phyloP scores from a whole-genome alignment of 441 rosid genomes.

The Euphorbia corollata region DNA sequence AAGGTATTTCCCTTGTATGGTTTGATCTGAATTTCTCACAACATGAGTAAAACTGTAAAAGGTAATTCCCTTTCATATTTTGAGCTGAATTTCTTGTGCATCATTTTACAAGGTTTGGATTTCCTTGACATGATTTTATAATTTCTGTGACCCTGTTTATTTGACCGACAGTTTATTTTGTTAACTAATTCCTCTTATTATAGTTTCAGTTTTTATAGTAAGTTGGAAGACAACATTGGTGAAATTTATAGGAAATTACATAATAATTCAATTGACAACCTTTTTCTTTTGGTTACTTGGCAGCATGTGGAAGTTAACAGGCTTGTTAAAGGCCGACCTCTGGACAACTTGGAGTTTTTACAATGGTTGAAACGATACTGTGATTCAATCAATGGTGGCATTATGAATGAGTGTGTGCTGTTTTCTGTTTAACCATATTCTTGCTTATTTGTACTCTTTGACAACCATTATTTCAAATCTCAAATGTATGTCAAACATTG shows the following conservation, averaged over 20 bases:
- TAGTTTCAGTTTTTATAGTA: not conserved
- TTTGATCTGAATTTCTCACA: not conserved
- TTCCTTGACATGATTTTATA: not conserved
- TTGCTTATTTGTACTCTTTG: not conserved
- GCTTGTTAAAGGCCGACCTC: constrained; percentile 86
- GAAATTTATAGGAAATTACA: too few species aligned
- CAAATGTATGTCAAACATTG: constrained; percentile 2
- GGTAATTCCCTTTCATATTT: not conserved
- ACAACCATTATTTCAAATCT: not conserved
- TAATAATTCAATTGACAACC: constrained; percentile 6
- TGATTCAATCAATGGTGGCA: constrained; percentile 95
- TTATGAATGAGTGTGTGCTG: constrained; percentile 72
- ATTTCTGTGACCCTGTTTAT: not conserved
- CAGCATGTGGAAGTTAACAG: constrained; percentile 91
- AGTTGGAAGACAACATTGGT: not conserved
- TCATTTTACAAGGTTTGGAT: constrained; percentile 9
- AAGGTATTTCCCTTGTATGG: constrained; percentile 42
- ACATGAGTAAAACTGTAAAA: not conserved
- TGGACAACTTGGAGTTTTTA: constrained; percentile 96
- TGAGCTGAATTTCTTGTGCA: not conserved
- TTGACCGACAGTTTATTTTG: not conserved
- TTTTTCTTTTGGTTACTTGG: constrained; percentile 19
- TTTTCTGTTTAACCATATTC: constrained; percentile 8
- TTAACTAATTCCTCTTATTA: not conserved
- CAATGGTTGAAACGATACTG: constrained; percentile 97